Base-by-base conservation (phyloP, 768 basidiomycete species). In the Kwoniella newhampshirensis region DNA sequence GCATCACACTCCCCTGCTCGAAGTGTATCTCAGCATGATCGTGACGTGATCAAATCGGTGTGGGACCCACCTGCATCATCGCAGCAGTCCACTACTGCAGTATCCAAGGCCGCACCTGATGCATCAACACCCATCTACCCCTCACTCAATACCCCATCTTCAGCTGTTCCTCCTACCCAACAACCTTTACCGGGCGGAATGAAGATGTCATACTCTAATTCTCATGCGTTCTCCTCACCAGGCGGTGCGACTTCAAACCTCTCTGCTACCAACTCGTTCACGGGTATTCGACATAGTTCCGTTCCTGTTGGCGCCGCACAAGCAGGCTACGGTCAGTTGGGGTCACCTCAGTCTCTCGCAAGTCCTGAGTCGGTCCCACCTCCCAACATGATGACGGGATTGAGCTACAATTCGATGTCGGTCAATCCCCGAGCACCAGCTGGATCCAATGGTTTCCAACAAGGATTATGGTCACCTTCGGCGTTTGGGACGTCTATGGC, bases 11-110 rank as follows among this genome's bases (percentile, higher is more conserved):
- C 66, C 20, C 54, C 58, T 12, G 59, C 57, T 23, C 60, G 63
- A 36, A 56, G 39, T 32, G 28, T 43, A 20, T 54, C 57, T n/a
- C 63, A 60, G 32, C 59, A 64, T n/a, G 51, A 58, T 36, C 67
- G 64, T 26, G 70, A 70, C 27, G 56, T 49, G 4, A 50, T 75
- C 25, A 73, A 70, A 48, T 64, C 54, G 9, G 68, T 75, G 2
- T 75, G 74, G 74, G 65, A 67, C 17, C n/a, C 42, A 3, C 18
- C 55, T 13, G 9, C 25, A 9, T 39, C 54, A 17, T 42, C 40
- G 40, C 56, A 58, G 27, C 56, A 51, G 36, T 9, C 50, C 17
- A 4, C 45, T 13, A 32, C 47, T 47, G 15, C 23, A 7, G 17
- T 11, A 36, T 12, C 5, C 45, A 21, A 59, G 46, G 5, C 58